These are phyloP conservation scores for Aspergillus kassunensis DNA, from an alignment of 495 filamentous ascomycete genomes.

Conservation along the genomic window DNA sequence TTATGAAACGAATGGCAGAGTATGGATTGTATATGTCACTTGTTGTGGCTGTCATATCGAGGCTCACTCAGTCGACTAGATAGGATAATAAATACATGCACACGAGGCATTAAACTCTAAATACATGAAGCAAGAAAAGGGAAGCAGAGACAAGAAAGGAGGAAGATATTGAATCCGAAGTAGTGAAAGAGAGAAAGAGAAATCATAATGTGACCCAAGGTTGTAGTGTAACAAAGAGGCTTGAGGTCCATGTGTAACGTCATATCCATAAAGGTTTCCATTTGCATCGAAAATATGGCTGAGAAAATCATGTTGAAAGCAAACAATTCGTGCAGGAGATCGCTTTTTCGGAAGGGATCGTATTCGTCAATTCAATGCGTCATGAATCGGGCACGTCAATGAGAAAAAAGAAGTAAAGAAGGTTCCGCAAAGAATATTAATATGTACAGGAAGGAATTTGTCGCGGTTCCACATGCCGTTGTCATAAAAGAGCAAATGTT, in stretches of 20 bases:
- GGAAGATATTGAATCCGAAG: background rate
- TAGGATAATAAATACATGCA: conserved; percentile 11
- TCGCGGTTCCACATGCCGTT: background rate
- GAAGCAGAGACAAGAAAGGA: background rate
- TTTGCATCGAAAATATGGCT: conserved; percentile 8
- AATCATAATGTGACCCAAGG: conserved; percentile 1
- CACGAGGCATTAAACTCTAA: conserved; percentile 14
- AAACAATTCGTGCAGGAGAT: conserved; percentile 7
- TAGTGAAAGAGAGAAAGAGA: background rate
- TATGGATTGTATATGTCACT: no score
- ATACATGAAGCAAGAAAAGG: conserved; percentile 8
- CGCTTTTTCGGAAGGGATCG: conserved; percentile 9
- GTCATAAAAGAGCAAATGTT: background rate
- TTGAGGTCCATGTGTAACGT: background rate
- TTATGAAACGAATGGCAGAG: no score
- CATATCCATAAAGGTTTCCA: conserved; percentile 15
- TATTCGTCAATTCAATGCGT: conserved; percentile 14
- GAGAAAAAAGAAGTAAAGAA: background rate
- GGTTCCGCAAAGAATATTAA: conserved; percentile 10
- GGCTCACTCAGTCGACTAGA: background rate
- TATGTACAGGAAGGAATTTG: conserved; percentile 10
- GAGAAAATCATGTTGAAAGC: background rate
- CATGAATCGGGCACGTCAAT: conserved; percentile 12
- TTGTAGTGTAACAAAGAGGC: background rate
- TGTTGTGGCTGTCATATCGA: conserved; percentile 8